Percentiles rank a stretch among this genome's conserved stretches.
Conservation (phyloP, 345 rosid species). For the Cardamine resedifolia region DNA sequence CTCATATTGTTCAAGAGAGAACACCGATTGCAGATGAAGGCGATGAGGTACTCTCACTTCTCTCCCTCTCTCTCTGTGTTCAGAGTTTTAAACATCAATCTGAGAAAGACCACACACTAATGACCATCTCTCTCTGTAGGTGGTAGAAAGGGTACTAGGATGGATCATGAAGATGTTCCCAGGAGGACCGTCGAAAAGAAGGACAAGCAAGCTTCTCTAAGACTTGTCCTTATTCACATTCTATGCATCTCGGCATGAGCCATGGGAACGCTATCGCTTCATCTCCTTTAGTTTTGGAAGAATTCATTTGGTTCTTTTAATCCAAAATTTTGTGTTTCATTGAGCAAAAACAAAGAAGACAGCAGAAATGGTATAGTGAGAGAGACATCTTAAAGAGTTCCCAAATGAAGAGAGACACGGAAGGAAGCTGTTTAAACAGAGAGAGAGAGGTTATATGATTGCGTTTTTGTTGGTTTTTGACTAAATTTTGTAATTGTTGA, state of each 20-base stretch:
- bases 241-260: constrained; percentile 28
- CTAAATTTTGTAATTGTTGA: constrained; percentile 35
- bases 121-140: constrained; percentile 42
- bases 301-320: constrained; percentile 14
- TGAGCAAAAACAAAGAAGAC: constrained; percentile 25
- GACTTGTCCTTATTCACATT: constrained; percentile 13
- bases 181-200: constrained; percentile 81
- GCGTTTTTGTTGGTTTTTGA: constrained; percentile 11
- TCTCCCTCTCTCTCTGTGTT: constrained; percentile 15
- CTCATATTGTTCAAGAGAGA: constrained; percentile 49
- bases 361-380: constrained; percentile 26
- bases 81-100: background rate
- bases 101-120: constrained; percentile 1
- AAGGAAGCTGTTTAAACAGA: background rate
- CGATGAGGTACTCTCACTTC: constrained; percentile 78
- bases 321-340: constrained; percentile 32
- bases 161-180: constrained; percentile 99
- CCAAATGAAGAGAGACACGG: constrained; percentile 21
- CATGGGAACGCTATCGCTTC: constrained; percentile 4
- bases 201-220: constrained; percentile 88
- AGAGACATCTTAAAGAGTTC: constrained; percentile 1
- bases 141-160: constrained; percentile 96
- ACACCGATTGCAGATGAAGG: constrained; percentile 92
- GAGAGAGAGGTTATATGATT: constrained; percentile 5
- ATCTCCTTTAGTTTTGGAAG: constrained; percentile 25